Evolutionary conservation across 1,284 basidiomycete species (phyloP), one percentile per base, ranked within the genome.

Genomic region (Rhizoctonia solani): DNA sequence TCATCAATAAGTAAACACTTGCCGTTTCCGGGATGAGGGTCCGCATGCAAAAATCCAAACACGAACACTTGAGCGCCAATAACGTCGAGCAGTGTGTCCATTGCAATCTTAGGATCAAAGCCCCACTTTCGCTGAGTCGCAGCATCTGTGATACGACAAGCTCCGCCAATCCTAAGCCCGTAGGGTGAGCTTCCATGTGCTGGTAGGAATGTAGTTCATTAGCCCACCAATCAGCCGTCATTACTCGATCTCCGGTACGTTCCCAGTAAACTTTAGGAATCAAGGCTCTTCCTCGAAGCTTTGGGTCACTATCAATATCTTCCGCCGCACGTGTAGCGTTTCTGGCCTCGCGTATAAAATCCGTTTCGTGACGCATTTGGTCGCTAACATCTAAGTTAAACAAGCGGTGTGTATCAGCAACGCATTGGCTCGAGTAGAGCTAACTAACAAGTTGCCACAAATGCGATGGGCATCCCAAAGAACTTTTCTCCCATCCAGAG

Each of bases 281-380:
- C 55, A 78, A 77, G 16, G 81, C 78, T 50, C 77, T 75, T 34
- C 79, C 77, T 23, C 73, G 44, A 21, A 83, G 72, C 37, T 76
- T 75, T 2, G 79, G 78, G 16, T 77, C 76, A 6, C 61, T 54
- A 4, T 59, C 54, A 19, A 77, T 58, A 37, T 69, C 70, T 8
- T 39, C n/a, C 0, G 72, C 71, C 4, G 73, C 74, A 13, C 69
- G 55, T 54, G 73, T 73, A 3, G 75, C 72, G 56, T 77, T 77
- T 4, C 59, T 16, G 1, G 75, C 76, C 73, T 83, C 81, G 65
- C 79, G 74, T 5, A 71, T 63, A 72, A 83, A 80, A 19, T 78
- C 76, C 0, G 79, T 81, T 70, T 83, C 81, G 16, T 77, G 75
- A 1, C 79, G 76, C 78, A 83, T 82, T 68, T 81, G 80, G 8